Percentiles rank a stretch among this genome's conserved stretches.
Evolutionary conservation across 495 filamentous ascomycete genomes (phyloP).

Genomic region (Acidomyces sp.): DNA sequence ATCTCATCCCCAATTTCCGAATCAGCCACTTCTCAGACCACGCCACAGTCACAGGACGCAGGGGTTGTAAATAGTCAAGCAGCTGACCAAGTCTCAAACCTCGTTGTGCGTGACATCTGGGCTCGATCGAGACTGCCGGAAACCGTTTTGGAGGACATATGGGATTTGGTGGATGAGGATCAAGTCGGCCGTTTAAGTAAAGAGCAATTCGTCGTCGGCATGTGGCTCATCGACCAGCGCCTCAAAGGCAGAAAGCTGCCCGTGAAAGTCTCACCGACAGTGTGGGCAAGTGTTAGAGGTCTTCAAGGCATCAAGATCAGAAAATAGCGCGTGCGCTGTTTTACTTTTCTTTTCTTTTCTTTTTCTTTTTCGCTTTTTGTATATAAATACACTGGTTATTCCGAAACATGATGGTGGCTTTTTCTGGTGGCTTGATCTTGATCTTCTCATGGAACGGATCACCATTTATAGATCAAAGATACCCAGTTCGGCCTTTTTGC

Average conservation of each 20-base stretch:
- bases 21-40: background rate
- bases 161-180: constrained; percentile 65
- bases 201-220: constrained; percentile 86
- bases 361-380: no score
- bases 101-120: constrained; percentile 83
- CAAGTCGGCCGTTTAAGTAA: constrained; percentile 47
- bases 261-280: constrained; percentile 58
- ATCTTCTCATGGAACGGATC: no score
- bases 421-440: no score
- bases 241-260: constrained; percentile 83
- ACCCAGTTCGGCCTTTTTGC: no score
- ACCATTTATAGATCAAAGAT: no score
- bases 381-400: no score
- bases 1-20: constrained; percentile 9
- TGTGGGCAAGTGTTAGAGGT: constrained; percentile 72
- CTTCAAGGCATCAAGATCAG: constrained; percentile 33
- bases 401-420: no score
- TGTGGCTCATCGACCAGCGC: constrained; percentile 89
- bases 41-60: background rate
- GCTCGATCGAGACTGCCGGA: constrained; percentile 54
- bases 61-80: background rate
- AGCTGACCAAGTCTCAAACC: constrained; percentile 51
- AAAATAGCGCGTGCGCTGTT: constrained; percentile 10
- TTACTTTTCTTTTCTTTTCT: no score
- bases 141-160: constrained; percentile 63